Conservation (phyloP, 148 eudicot genomes). For the Oxyria digyna region DNA sequence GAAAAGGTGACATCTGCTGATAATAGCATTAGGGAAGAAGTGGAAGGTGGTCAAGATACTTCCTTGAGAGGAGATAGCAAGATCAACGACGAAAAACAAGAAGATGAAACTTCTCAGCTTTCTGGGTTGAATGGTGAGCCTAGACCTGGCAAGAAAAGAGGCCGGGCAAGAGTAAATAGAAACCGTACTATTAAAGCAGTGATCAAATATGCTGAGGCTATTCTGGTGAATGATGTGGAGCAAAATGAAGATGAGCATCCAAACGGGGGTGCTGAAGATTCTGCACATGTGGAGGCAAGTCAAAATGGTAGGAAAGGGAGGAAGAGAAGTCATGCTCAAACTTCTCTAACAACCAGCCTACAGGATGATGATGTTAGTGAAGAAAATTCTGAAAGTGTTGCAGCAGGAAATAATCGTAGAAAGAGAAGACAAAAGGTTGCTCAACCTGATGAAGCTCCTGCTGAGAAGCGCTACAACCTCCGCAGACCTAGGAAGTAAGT, state of each 20-base stretch:
- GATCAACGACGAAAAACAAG: constrained; percentile 20
- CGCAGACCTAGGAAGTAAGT: constrained; percentile 65
- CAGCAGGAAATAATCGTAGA: constrained; percentile 43
- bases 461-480: constrained; percentile 65
- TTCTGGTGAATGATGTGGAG: constrained; percentile 31
- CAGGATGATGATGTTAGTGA: constrained; percentile 45
- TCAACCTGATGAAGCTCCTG: constrained; percentile 31
- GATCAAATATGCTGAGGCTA: constrained; percentile 33
- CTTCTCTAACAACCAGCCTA: constrained; percentile 40
- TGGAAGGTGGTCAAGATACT: constrained; percentile 20
- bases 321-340: constrained; percentile 39
- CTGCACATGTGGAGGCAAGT: constrained; percentile 27
- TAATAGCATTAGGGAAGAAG: constrained; percentile 25
- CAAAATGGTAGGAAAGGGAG: constrained; percentile 32
- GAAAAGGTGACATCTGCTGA: constrained; percentile 24
- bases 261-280: constrained; percentile 48
- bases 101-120: constrained; percentile 35
- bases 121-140: constrained; percentile 27
- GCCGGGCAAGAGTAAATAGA: constrained; percentile 23
- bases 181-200: constrained; percentile 34
- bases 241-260: constrained; percentile 24
- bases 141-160: constrained; percentile 25
- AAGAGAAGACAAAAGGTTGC: constrained; percentile 50
- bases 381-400: constrained; percentile 51
- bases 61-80: constrained; percentile 16